phyloP scores from a whole-genome alignment of 2,329 filamentous ascomycete genomes.

The Pseudogymnoascus sp. region DNA sequence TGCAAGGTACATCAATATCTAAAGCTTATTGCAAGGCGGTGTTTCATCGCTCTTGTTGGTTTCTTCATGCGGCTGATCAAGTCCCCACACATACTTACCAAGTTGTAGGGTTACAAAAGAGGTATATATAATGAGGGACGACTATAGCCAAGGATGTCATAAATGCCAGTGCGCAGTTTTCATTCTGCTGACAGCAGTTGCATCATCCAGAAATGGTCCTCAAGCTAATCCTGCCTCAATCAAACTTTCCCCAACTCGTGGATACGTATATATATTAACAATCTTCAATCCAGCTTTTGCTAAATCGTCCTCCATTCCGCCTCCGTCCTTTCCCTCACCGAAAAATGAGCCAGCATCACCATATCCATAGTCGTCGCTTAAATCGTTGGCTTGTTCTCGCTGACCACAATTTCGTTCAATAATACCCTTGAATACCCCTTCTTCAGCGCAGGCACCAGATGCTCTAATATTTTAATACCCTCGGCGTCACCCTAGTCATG shows the following conservation, averaged over 20 bases:
- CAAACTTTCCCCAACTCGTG: slow-evolving; percentile 10
- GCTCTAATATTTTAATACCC: slow-evolving; percentile 14
- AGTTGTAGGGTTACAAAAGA: not conserved
- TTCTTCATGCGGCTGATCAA: not conserved
- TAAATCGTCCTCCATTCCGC: slow-evolving; percentile 18
- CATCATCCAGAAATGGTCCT: not conserved
- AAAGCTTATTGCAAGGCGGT: not conserved
- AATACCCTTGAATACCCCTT: not conserved
- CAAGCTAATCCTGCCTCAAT: slow-evolving; percentile 13
- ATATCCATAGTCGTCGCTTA: slow-evolving; percentile 19
- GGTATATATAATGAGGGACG: not conserved
- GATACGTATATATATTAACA: slow-evolving; percentile 15
- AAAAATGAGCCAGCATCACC: slow-evolving; percentile 20
- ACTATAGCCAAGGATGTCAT: not conserved
- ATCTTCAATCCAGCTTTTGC: slow-evolving; percentile 16
- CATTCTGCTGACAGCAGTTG: not conserved
- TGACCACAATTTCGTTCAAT: not conserved
- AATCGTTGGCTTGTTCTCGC: not conserved
- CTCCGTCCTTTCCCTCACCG: slow-evolving; percentile 18
- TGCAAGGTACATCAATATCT: not conserved
- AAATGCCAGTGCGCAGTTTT: not conserved
- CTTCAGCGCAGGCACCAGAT: slow-evolving; percentile 25
- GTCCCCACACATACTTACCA: not conserved
- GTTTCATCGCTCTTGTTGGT: not conserved
- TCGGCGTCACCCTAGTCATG: slow-evolving; percentile 28